Percentiles rank a stretch among this genome's conserved stretches.
Evolutionary conservation across 208 protist genomes (phyloP).

Genomic region (Leishmania gerbilli): DNA sequence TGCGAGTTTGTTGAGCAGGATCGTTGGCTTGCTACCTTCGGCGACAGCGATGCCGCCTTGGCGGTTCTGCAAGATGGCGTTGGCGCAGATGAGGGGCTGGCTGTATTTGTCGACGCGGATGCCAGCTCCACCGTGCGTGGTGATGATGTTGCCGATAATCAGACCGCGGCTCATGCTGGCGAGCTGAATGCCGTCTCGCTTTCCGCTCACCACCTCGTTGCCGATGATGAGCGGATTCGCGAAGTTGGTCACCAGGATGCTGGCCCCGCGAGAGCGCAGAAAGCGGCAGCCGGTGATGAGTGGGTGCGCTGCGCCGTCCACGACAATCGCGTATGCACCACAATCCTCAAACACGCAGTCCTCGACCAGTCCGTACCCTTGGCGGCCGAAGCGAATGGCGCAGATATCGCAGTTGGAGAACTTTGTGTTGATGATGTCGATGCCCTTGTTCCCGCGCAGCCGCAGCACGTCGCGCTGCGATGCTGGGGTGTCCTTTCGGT

Average conservation of each 20-base stretch:
- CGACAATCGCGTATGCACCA: slow-evolving; percentile 70
- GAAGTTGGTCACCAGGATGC: slow-evolving; percentile 73
- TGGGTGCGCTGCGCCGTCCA: slow-evolving; percentile 74
- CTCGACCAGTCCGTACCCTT: slow-evolving; percentile 80
- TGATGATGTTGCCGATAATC: slow-evolving; percentile 78
- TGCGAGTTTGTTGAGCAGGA: slow-evolving; percentile 65
- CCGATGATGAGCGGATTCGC: slow-evolving; percentile 86
- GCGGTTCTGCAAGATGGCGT: slow-evolving; percentile 60
- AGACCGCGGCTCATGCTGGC: slow-evolving; percentile 62
- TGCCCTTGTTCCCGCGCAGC: slow-evolving; percentile 60
- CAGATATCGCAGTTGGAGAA: slow-evolving; percentile 78
- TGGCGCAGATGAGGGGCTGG: slow-evolving; percentile 60
- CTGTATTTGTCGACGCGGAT: slow-evolving; percentile 52
- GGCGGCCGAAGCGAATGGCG: slow-evolving; percentile 74
- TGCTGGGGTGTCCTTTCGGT: slow-evolving; percentile 10
- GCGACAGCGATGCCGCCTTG: slow-evolving; percentile 44
- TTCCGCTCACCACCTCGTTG: slow-evolving; percentile 72
- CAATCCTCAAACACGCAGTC: slow-evolving; percentile 81
- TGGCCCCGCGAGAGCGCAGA: slow-evolving; percentile 51
- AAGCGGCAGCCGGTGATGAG: slow-evolving; percentile 86
- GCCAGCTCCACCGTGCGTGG: slow-evolving; percentile 52
- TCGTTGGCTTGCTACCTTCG: slow-evolving; percentile 46
- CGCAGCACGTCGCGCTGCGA: slow-evolving; percentile 44
- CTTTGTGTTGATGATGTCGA: slow-evolving; percentile 74
- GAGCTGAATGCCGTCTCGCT: slow-evolving; percentile 60